phyloP scores from a whole-genome alignment of 305 asterid genomes.

The Fraxinus baroniana region DNA sequence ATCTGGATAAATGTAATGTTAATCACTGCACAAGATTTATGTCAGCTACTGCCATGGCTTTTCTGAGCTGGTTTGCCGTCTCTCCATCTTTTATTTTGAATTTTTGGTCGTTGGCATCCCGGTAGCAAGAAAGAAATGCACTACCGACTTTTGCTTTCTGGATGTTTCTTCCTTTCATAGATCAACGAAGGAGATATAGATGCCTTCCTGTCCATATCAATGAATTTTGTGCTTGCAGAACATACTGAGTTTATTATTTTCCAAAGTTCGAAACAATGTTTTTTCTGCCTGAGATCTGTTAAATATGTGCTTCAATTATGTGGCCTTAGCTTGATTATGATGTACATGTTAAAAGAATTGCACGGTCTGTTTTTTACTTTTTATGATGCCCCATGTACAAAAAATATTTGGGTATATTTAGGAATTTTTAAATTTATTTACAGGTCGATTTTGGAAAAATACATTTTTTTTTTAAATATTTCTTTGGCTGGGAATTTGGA shows the following conservation, averaged over 20 bases:
- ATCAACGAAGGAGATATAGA: constrained; percentile 4
- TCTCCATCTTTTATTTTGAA: constrained; percentile 78
- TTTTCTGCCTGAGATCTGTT: background rate
- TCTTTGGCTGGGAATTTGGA: background rate
- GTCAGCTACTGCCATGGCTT: constrained; percentile 95
- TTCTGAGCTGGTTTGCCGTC: constrained; percentile 83
- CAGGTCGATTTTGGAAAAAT: background rate
- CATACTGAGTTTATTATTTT: background rate
- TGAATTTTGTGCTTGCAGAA: constrained; percentile 13
- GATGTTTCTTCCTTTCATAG: background rate
- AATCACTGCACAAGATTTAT: constrained; percentile 85
- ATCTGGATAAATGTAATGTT: constrained; percentile 58
- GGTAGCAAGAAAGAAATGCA: constrained; percentile 19
- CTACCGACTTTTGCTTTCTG: constrained; percentile 13
- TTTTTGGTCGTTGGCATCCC: constrained; percentile 84
- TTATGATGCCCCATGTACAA: background rate
- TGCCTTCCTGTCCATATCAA: constrained; percentile 4
- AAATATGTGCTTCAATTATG: background rate
- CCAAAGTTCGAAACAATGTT: constrained; percentile 7
- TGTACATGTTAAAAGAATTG: background rate
- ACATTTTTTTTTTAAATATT: background rate
- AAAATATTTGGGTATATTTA: background rate
- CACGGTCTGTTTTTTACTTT: background rate
- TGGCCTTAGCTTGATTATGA: background rate
- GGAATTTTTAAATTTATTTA: background rate